Evolutionary conservation across 495 filamentous ascomycete species (phyloP).

Genomic region (Halenospora varia): DNA sequence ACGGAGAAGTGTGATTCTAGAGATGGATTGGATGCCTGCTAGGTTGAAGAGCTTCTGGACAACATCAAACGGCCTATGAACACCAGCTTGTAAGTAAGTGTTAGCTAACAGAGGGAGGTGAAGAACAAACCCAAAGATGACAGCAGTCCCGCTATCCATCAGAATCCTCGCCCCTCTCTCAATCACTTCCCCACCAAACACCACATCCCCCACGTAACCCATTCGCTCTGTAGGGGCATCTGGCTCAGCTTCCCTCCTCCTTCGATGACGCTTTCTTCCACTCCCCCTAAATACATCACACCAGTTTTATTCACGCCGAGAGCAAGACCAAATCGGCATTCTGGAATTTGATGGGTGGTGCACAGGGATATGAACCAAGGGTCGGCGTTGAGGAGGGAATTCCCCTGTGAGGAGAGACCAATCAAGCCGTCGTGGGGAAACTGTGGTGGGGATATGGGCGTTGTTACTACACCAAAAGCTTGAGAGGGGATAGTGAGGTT

Average conservation of each 20-base stretch:
- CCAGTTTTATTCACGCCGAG: slow-evolving; percentile 2
- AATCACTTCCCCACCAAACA: slow-evolving; percentile 1
- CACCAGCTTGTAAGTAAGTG: background rate
- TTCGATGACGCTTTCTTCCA: background rate
- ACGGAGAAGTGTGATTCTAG: background rate
- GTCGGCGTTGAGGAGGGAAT: background rate
- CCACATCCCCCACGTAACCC: slow-evolving; percentile 7
- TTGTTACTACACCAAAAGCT: background rate
- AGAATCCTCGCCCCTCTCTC: background rate
- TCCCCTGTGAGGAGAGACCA: background rate
- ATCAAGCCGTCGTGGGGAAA: slow-evolving; percentile 8
- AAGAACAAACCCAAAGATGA: slow-evolving; percentile 7
- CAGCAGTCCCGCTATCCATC: slow-evolving; percentile 10
- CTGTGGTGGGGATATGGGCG: background rate
- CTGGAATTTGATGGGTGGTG: background rate
- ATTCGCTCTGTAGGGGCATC: background rate
- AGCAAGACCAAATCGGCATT: slow-evolving; percentile 5
- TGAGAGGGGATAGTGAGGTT: background rate
- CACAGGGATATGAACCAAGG: slow-evolving; percentile 1
- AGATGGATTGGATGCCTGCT: slow-evolving; percentile 8
- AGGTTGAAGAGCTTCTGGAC: slow-evolving; percentile 3
- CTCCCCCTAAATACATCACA: slow-evolving; percentile 1
- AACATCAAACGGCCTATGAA: slow-evolving; percentile 2
- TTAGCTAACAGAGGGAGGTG: background rate
- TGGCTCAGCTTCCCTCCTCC: slow-evolving; percentile 1